Evolutionary conservation across 2,329 filamentous ascomycete genomes (phyloP), one percentile per base, ranked within the genome.

Genomic region (Curvularia lunata): DNA sequence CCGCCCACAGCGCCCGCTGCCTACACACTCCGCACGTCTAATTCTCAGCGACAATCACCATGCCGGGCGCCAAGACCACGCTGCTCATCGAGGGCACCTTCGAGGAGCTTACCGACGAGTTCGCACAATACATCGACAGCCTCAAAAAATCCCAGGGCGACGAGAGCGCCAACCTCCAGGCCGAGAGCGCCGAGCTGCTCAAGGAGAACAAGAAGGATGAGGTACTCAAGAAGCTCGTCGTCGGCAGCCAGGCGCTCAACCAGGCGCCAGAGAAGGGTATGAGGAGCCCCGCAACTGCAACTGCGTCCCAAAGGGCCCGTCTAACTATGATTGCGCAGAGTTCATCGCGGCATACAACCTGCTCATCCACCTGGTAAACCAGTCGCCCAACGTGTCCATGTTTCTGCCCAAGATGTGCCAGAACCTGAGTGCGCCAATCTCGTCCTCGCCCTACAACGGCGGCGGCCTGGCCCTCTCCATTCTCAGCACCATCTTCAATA

Each of bases 261-360:
- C 85, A 86, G 63, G 91, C 92, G 54, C 91, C 94, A 58, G 95
- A 99, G 85, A 96, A 95, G 85, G 85, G 86, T 88, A 75, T 59
- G 56, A 48, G 23, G 57, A 54, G 49, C 34, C 27, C 43, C 43
- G 43, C 40, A 32, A 32, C 41, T 25, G 21, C 41, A 25, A 46
- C 58, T 50, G 25, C 21, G 50, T 42, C 32, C 53, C 49, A 50
- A 28, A 37, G 32, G 18, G 46, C 58, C 43, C 48, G 57, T 66
- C 67, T 77, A 66, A 76, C 65, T 67, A 50, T 62, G 58, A 58
- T 54, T 58, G 46, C 58, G 65, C 73, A 88, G 94, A 98, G 80
- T 95, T 97, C 78, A 93, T 92, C 60, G 90, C 94, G 58, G 92
- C 94, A 61, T 97, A 97, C 82, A 98, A 99, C 82, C 89, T 98